phyloP scores from a whole-genome alignment of 495 filamentous ascomycete genomes.

The Penicillium steckii region DNA sequence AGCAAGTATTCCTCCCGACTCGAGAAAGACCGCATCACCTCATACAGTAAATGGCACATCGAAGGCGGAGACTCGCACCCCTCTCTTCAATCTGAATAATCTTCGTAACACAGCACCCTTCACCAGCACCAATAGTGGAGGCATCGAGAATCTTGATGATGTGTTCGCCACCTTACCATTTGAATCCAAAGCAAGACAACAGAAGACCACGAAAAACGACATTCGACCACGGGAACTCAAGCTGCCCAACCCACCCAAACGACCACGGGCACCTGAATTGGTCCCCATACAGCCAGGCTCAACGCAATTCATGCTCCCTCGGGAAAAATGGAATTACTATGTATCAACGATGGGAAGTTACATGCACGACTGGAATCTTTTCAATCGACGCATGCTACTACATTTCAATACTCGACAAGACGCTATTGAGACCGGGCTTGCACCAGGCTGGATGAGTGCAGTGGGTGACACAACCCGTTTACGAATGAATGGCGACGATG shows the following conservation, averaged over 20 bases:
- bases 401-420: conserved; percentile 67
- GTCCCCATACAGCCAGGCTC: conserved; percentile 22
- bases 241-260: conserved; percentile 63
- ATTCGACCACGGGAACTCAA: conserved; percentile 41
- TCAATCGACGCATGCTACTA: conserved; percentile 60
- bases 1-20: conserved; percentile 14
- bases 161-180: conserved; percentile 71
- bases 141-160: conserved; percentile 63
- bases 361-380: conserved; percentile 65
- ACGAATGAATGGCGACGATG: conserved; percentile 21
- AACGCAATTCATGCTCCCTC: conserved; percentile 29
- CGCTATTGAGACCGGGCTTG: conserved; percentile 47
- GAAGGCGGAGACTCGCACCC: conserved; percentile 38
- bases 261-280: conserved; percentile 38
- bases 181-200: conserved; percentile 54
- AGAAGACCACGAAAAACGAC: conserved; percentile 24
- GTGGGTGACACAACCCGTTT: conserved; percentile 47
- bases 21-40: conserved; percentile 23
- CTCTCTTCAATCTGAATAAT: conserved; percentile 55
- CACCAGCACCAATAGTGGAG: conserved; percentile 47
- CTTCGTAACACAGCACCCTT: conserved; percentile 69
- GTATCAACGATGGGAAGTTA: conserved; percentile 63
- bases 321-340: conserved; percentile 58
- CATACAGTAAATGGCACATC: conserved; percentile 40
- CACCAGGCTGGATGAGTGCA: conserved; percentile 55